phyloP scores from a whole-genome alignment of 495 filamentous ascomycete species.

The Sordaria brevicollis region DNA sequence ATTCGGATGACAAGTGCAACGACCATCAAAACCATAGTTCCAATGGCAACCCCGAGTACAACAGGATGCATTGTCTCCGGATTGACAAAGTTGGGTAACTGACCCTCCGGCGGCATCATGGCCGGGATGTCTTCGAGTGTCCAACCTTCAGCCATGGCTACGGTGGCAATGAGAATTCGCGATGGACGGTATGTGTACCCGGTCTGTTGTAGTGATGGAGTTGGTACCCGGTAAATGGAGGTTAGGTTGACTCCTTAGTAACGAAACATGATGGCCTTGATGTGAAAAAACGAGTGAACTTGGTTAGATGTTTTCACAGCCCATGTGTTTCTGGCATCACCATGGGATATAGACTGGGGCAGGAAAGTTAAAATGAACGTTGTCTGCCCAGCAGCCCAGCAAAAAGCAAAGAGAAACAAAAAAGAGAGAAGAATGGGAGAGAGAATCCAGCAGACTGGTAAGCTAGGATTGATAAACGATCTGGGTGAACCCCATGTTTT shows the following conservation, averaged over 20 bases:
- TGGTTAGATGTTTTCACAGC: background rate
- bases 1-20: slow-evolving; percentile 9
- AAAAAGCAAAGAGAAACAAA: background rate
- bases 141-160: background rate
- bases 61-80: slow-evolving; percentile 10
- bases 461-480: background rate
- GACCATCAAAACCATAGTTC: slow-evolving; percentile 9
- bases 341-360: background rate
- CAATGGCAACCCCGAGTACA: slow-evolving; percentile 9
- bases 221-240: background rate
- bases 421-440: background rate
- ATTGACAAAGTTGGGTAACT: slow-evolving; percentile 10
- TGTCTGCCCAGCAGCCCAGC: background rate
- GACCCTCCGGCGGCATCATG: slow-evolving; percentile 16
- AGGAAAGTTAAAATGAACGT: background rate
- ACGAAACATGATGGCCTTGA: background rate
- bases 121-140: slow-evolving; percentile 9
- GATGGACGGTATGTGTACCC: background rate
- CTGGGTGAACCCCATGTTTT: background rate
- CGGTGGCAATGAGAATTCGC: background rate
- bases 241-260: background rate
- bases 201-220: background rate
- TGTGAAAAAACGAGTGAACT: background rate
- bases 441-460: background rate
- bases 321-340: background rate